Evolutionary conservation across 2,329 filamentous ascomycete species (phyloP), one percentile per base, ranked within the genome.

Genomic region (Thielaviopsis populi): DNA sequence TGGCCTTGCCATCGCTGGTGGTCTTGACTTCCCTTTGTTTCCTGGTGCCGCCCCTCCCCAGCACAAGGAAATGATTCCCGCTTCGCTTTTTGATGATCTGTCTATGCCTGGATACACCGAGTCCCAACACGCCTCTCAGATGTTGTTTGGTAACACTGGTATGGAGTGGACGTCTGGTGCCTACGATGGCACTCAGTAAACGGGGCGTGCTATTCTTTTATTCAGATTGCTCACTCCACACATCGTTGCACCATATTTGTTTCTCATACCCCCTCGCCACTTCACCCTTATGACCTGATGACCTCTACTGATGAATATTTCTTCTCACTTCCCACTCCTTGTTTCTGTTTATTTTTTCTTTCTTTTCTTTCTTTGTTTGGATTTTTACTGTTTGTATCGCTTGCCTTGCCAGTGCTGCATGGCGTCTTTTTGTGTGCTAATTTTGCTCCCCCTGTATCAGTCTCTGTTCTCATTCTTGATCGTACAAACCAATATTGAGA

Each of bases 21-120:
- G 75, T n/a, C 74, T 72, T 11, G 86, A 89, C 72, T 90, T 89
- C 69, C 79, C 81, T 19, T 78, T 90, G 17, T 89, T 80, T 70
- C 79, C 80, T n/a, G 40, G 40, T 24, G 53, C 37, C 1, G 40
- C 37, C 19, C 27, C 48, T 56, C 11, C 46, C 6, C 30, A 22
- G 11, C 42, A 30, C 19, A 80, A 81, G 70, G 67, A 71, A 3
- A 70, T 73, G 37, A 72, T 74, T 7, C 74, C 76, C 50, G 75
- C 79, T 53, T 70, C 74, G 1, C 73, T 83, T 1, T 83, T 83
- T 66, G 75, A 73, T 13, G 77, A 81, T 46, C 70, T 80, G 3
- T 77, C 80, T 1, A 81, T 79, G 67, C 72, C 80, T 41, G 75
- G 77, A 54, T 72, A 78, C 46, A 78, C 79, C 27, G 82, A 78